Base-by-base conservation (phyloP, 768 basidiomycete genomes). In the Suillus tomentosus region DNA sequence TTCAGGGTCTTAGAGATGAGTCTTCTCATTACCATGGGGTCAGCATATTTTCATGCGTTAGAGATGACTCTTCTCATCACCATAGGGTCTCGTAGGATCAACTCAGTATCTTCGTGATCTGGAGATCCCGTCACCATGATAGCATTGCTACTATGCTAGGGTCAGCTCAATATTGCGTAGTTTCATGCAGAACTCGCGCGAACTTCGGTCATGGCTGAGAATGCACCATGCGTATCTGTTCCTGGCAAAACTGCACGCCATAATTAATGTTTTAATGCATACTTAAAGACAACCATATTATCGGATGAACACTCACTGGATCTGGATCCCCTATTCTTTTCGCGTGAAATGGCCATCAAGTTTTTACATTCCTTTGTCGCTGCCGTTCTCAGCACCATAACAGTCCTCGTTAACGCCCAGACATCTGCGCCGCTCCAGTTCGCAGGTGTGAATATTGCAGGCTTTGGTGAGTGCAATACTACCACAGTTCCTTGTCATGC, bases 361-460 rank as follows among this genome's bases (percentile, higher is more conserved):
- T 53, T 59, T 36, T 45, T 74, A 40, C 69, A 58, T 61, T 45
- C 56, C 34, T 51, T 71, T 19, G 62, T 57, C 14, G 14, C 63
- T 45, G 58, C 58, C 22, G 61, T 60, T 13, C 45, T 73, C 10
- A 51, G 45, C 27, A 50, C 69, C 37, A 59, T 65, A 34, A 61
- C 62, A n/a, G 47, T 58, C 2, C 62, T 67, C 22, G 68, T 66
- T 63, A 64, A 56, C 15, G 74, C 62, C 4, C 71, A 74, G 10
- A 54, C 63, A 34, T 61, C 64, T 65, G 36, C 45, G 39, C 54
- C 70, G 24, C 71, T 84, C 34, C 67, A 68, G 51, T 79, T 79
- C 60, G 74, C 74, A 8, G 83, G 85, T 59, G 77, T 86, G 27
- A 85, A 86, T 69, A 85, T 86, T 60, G 76, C 84, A 37, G 84